Conservation (phyloP, 129 eudicot species). For the Arctium lappa region DNA sequence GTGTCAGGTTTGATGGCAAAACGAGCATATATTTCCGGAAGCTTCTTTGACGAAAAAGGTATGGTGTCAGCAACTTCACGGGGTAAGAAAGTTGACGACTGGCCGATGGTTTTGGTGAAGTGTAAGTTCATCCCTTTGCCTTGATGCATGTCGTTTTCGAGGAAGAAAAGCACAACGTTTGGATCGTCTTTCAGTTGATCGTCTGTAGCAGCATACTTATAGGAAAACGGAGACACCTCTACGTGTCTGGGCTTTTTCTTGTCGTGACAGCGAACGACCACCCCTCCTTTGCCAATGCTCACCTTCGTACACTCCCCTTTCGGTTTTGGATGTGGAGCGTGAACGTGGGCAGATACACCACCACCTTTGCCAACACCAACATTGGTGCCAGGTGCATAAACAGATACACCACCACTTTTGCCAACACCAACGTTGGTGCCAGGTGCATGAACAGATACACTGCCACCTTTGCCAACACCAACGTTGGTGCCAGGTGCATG, state of each 20-base stretch:
- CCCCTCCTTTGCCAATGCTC: conserved; percentile 45
- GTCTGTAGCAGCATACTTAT: conserved; percentile 51
- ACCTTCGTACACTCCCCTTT: conserved; percentile 28
- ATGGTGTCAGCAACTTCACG: conserved; percentile 40
- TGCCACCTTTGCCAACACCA: conserved; percentile 28
- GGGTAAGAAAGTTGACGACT: conserved; percentile 43
- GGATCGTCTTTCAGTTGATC: conserved; percentile 63
- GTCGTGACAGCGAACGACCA: conserved; percentile 31
- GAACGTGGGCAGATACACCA: conserved; percentile 27
- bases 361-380: conserved; percentile 26
- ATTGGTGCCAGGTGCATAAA: neutral
- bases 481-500: conserved; percentile 29
- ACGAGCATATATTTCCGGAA: conserved; percentile 30
- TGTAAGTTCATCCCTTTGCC: conserved; percentile 43
- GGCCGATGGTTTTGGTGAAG: conserved; percentile 28
- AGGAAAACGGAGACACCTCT: conserved; percentile 36
- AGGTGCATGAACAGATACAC: conserved; percentile 22
- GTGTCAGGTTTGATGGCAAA: conserved; percentile 38
- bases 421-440: conserved; percentile 15
- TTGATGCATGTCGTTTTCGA: conserved; percentile 27
- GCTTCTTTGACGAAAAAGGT: conserved; percentile 52
- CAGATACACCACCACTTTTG: neutral
- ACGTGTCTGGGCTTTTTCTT: conserved; percentile 36
- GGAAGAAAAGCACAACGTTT: conserved; percentile 55
- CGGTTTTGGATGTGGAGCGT: conserved; percentile 14